Base-by-base conservation (phyloP, 352 stramenopile genomes). In the Blastocystis sp. region DNA sequence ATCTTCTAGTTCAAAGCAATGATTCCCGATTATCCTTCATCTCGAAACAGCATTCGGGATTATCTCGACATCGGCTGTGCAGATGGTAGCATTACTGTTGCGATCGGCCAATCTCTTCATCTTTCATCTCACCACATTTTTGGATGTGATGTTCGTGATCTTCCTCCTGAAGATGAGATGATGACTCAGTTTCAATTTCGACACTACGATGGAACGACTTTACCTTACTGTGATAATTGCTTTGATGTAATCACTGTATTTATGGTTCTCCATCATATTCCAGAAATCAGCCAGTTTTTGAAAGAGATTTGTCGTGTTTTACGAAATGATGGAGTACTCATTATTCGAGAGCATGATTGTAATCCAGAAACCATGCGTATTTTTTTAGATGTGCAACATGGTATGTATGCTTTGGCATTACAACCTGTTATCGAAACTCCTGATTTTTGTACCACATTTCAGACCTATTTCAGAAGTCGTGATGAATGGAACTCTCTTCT, bases 341-440 rank as follows among this genome's bases (percentile, higher is more conserved):
- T 85, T 12, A 85, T 85, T 73, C 74, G 74, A n/a, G 74, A 85
- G 46, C 74, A 85, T 35, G 39, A 85, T 85, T 85, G 74, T 49
- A 58, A 51, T 46, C 56, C 59, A 12, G 56, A 67, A 19, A 54
- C 63, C 11, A 71, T 85, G 49, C 37, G 56, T 3, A 46, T 85
- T 37, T 85, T 85, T 32, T 14, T 85, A 6, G 74, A 85, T 35
- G 42, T 85, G 7, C 74, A 85, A 29, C 74, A 85, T 43, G 74
- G 74, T 21, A 43, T 85, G 19, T 85, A 85, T 35, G 74, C 74
- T 0, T 54, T 73, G 19, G 74, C 66, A 24, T 54, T 67, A n/a
- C 37, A 67, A 24, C 56, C 56, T 11, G 52, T 73, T 24, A 32
- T 73, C 37, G 74, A 85, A 69, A 85, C 74, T n/a, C 74, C 74